Percentiles rank a stretch among this genome's conserved stretches.
Evolutionary conservation across 495 filamentous ascomycete genomes (phyloP).

Genomic region (Talaromyces ruber): DNA sequence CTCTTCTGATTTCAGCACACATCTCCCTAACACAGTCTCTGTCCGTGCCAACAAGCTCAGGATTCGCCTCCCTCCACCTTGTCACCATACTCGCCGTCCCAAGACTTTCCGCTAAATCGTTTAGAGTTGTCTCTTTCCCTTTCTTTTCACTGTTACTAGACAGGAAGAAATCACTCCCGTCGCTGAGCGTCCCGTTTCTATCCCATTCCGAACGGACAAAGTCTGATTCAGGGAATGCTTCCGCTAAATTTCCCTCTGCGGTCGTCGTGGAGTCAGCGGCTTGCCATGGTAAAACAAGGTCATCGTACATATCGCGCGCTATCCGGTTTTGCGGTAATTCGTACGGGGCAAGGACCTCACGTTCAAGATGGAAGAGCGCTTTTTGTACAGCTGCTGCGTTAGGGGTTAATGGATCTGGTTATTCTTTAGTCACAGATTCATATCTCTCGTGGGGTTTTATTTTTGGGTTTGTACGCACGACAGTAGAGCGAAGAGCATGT

Average conservation of each 20-base stretch:
- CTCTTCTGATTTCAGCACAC: slow-evolving; percentile 8
- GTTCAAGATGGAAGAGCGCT: slow-evolving; percentile 21
- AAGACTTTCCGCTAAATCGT: slow-evolving; percentile 17
- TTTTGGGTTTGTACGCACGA: slow-evolving; percentile 11
- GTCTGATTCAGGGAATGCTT: slow-evolving; percentile 25
- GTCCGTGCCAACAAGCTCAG: slow-evolving; percentile 13
- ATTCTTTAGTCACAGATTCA: neutral
- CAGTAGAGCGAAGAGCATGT: slow-evolving; percentile 14
- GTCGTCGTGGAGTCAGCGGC: neutral
- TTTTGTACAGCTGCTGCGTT: slow-evolving; percentile 19
- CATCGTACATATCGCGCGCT: slow-evolving; percentile 25
- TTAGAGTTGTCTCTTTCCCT: slow-evolving; percentile 10
- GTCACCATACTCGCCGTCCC: slow-evolving; percentile 31
- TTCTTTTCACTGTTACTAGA: slow-evolving; percentile 5
- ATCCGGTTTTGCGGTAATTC: slow-evolving; percentile 24
- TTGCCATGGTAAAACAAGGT: slow-evolving; percentile 41
- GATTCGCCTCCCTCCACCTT: slow-evolving; percentile 38
- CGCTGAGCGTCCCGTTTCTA: slow-evolving; percentile 15
- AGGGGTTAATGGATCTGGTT: slow-evolving; percentile 23
- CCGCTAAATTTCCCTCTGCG: slow-evolving; percentile 7
- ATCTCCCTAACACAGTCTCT: slow-evolving; percentile 12
- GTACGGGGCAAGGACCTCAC: slow-evolving; percentile 24
- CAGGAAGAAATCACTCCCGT: slow-evolving; percentile 17
- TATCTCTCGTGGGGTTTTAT: no score
- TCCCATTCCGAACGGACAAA: slow-evolving; percentile 35